Evolutionary conservation across 2,329 filamentous ascomycete genomes (phyloP).

Genomic region (Fusarium sp.): DNA sequence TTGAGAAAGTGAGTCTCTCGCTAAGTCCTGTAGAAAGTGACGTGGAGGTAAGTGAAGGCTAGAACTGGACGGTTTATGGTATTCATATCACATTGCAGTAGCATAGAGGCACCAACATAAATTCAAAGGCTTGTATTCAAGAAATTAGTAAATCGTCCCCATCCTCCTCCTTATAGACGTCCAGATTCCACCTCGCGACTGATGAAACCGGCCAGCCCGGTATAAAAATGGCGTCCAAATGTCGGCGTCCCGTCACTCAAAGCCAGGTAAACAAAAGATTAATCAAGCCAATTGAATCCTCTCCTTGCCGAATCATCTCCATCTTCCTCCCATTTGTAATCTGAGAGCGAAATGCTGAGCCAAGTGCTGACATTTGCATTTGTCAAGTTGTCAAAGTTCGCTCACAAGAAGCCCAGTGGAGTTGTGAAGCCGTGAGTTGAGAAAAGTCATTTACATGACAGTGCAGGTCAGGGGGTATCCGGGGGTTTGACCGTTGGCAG

Average conservation of each 20-base stretch:
- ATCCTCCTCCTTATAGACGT: not conserved
- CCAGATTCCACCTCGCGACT: constrained; percentile 1
- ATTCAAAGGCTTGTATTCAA: constrained; percentile 35
- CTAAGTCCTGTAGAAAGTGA: not conserved
- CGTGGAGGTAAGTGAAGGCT: not conserved
- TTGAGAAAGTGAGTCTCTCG: not conserved
- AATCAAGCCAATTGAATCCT: constrained; percentile 23
- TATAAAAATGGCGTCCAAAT: constrained; percentile 27
- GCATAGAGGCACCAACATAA: not conserved
- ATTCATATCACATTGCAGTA: not conserved
- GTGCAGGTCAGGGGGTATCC: constrained; percentile 44
- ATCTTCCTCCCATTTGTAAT: constrained; percentile 1
- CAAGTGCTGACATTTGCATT: not conserved
- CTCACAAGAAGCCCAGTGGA: not conserved
- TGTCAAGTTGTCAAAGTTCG: not conserved
- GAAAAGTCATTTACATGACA: constrained; percentile 45
- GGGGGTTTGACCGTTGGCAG: constrained; percentile 17
- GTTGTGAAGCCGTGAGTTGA: not conserved
- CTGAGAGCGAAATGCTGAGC: constrained; percentile 13
- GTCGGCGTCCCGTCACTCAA: constrained; percentile 34
- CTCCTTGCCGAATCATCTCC: constrained; percentile 19
- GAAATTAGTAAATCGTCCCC: constrained; percentile 20
- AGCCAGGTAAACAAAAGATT: constrained; percentile 23
- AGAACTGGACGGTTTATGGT: not conserved
- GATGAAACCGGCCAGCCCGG: constrained; percentile 5